Evolutionary conservation across 495 filamentous ascomycete genomes (phyloP).

Genomic region (Talaromyces borbonicus): DNA sequence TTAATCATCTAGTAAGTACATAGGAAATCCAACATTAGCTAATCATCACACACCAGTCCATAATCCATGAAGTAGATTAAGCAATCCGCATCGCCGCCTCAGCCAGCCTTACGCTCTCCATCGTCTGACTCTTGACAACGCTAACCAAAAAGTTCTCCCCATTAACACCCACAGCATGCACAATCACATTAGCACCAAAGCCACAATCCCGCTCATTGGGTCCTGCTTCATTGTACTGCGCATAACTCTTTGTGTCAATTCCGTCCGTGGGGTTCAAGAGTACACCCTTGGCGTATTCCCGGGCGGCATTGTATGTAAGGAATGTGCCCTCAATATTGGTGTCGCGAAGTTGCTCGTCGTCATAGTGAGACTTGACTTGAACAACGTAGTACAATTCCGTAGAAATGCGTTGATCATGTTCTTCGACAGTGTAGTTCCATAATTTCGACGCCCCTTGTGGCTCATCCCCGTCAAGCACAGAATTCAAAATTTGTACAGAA

Average conservation of each 20-base stretch:
- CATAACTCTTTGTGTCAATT: conserved; percentile 11
- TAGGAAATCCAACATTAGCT: not conserved
- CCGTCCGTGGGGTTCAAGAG: conserved; percentile 10
- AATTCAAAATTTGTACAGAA: conserved; percentile 12
- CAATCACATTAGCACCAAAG: conserved; percentile 17
- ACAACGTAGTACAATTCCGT: conserved; percentile 16
- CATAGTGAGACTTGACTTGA: conserved; percentile 10
- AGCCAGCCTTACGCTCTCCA: conserved; percentile 11
- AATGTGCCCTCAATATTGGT: conserved; percentile 12
- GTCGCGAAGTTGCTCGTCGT: conserved; percentile 10
- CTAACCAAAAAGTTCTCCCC: conserved; percentile 16
- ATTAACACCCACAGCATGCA: conserved; percentile 12
- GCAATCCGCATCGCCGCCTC: conserved; percentile 9
- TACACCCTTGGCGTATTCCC: conserved; percentile 10
- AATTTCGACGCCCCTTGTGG: not conserved
- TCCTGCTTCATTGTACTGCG: conserved; percentile 13
- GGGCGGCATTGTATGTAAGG: conserved; percentile 10
- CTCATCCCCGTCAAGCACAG: conserved; percentile 8
- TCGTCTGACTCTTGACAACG: conserved; percentile 12
- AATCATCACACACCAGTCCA: not conserved
- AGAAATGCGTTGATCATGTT: conserved; percentile 10
- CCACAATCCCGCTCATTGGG: conserved; percentile 12
- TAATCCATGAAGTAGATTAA: not conserved
- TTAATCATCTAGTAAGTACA: not conserved
- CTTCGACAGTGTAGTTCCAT: not conserved